These are phyloP conservation scores for Capsicum chinense DNA, from an alignment of 257 asterid genomes.

Conservation along the genomic window DNA sequence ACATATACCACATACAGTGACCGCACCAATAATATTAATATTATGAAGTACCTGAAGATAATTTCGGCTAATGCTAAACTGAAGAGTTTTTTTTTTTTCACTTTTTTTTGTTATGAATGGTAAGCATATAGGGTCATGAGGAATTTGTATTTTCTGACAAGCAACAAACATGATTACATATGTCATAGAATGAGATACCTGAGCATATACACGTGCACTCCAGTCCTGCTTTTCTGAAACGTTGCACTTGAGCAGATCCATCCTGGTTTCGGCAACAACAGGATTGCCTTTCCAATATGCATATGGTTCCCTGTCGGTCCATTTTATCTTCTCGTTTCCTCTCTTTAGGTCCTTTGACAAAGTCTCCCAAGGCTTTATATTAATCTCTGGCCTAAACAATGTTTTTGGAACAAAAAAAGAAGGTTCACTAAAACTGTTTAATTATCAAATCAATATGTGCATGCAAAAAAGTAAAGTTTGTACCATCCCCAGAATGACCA, in stretches of 20 bases:
- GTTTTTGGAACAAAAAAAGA: not conserved
- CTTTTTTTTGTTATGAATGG: no score
- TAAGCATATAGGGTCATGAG: not conserved
- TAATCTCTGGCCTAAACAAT: conserved; percentile 71
- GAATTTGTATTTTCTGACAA: not conserved
- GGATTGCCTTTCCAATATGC: conserved; percentile 96
- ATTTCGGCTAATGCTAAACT: not conserved
- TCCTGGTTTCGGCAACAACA: conserved; percentile 53
- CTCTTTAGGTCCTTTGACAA: conserved; percentile 54
- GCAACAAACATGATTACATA: not conserved
- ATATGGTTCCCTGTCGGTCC: conserved; percentile 79
- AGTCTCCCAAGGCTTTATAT: conserved; percentile 79
- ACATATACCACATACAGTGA: not conserved
- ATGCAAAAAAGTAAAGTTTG: not conserved
- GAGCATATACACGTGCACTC: conserved; percentile 76
- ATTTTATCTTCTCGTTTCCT: conserved; percentile 59
- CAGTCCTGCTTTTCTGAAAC: conserved; percentile 76
- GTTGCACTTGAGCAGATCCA: conserved; percentile 77
- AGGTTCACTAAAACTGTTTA: not conserved
- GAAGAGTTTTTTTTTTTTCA: not conserved
- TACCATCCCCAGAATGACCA: conserved; percentile 68
- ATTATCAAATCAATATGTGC: not conserved
- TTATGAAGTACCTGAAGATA: not conserved
- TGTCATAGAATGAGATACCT: conserved; percentile 46
- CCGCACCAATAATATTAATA: not conserved